Percentiles rank a stretch among this genome's conserved stretches.
phyloP scores from a whole-genome alignment of 306 rosid genomes.

The Cicer pinnatifidum region DNA sequence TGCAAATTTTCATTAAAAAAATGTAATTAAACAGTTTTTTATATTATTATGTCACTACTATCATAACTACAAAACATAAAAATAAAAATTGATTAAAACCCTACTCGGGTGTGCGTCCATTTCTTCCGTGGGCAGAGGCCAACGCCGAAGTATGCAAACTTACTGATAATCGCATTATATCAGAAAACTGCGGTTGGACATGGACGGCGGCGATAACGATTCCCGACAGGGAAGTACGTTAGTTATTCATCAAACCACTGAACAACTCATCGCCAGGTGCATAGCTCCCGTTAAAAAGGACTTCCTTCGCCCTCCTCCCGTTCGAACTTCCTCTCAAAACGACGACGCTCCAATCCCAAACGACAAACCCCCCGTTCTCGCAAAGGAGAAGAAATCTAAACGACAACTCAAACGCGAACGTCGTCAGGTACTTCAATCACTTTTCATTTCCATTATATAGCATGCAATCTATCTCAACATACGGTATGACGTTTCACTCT shows the following conservation, averaged over 20 bases:
- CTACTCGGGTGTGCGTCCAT: neutral
- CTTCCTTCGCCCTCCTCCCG: slow-evolving; percentile 72
- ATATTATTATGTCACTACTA: no score
- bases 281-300: slow-evolving; percentile 78
- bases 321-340: slow-evolving; percentile 47
- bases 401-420: slow-evolving; percentile 98
- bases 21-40: no score
- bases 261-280: slow-evolving; percentile 74
- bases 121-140: neutral
- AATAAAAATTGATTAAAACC: neutral
- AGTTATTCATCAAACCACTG: slow-evolving; percentile 50
- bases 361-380: slow-evolving; percentile 47
- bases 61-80: no score
- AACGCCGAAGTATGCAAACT: slow-evolving; percentile 3
- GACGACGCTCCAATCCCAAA: slow-evolving; percentile 46
- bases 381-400: slow-evolving; percentile 86
- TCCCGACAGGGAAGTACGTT: neutral
- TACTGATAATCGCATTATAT: neutral
- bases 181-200: neutral
- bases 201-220: slow-evolving; percentile 47
- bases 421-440: slow-evolving; percentile 55
- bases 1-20: no score
- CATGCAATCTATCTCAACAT: neutral
- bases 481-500: slow-evolving; percentile 1
- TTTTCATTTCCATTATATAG: neutral